Evolutionary conservation across 257 asterid species (phyloP).

Genomic region (Buddleja alternifolia): DNA sequence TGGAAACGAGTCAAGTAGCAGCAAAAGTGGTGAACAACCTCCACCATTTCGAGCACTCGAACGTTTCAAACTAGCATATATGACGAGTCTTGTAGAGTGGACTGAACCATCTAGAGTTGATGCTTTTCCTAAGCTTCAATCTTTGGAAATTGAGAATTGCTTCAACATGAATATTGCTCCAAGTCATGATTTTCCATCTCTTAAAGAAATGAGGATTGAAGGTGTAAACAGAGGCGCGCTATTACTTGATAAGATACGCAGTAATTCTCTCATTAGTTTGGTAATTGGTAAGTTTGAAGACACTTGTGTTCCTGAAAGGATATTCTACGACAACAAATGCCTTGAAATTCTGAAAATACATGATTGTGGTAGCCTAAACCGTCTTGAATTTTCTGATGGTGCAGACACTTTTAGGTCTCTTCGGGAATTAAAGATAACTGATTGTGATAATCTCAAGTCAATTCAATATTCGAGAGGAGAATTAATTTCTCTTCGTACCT

Average conservation of each 20-base stretch:
- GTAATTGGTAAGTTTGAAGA: neutral
- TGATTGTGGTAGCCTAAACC: neutral
- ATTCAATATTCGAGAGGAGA: neutral
- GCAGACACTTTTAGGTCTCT: neutral
- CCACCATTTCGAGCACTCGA: too few relatives aligned
- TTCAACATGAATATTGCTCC: neutral
- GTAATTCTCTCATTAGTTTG: neutral
- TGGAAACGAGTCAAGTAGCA: too few relatives aligned
- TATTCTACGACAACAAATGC: neutral
- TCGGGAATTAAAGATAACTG: fast-evolving
- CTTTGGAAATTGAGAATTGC: neutral
- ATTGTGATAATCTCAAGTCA: constrained; percentile 2
- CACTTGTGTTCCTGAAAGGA: constrained; percentile 16
- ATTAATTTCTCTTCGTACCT: neutral
- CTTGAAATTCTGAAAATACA: neutral
- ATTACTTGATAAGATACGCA: neutral
- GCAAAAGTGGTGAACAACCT: too few relatives aligned
- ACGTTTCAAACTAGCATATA: too few relatives aligned
- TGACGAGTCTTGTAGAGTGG: too few relatives aligned
- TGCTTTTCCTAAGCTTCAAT: constrained; percentile 33
- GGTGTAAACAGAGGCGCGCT: neutral
- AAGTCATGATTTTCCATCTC: neutral
- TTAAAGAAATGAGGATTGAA: neutral
- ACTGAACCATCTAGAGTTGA: neutral
- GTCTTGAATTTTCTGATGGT: neutral